These are phyloP conservation scores for Cladorrhinum sp. DNA, from an alignment of 2,329 filamentous ascomycete genomes.

Conservation along the genomic window DNA sequence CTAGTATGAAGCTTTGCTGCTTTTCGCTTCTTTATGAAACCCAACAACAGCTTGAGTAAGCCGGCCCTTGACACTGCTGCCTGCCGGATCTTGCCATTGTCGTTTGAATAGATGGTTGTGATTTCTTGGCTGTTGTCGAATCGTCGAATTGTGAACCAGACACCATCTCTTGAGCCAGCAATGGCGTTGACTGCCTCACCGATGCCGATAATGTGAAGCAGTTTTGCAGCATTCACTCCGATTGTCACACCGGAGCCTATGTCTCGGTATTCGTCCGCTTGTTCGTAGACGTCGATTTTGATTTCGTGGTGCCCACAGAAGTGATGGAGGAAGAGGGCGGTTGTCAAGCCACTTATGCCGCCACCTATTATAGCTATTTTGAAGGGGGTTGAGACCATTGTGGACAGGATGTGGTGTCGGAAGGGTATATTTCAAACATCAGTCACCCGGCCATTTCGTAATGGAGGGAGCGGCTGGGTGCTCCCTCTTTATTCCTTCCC, in stretches of 20 bases:
- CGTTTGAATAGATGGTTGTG: constrained; percentile 29
- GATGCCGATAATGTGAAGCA: constrained; percentile 34
- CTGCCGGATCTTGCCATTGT: constrained; percentile 23
- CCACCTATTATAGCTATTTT: constrained; percentile 38
- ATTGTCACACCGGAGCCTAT: constrained; percentile 37
- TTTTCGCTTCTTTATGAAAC: constrained; percentile 20
- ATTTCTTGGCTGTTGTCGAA: constrained; percentile 36
- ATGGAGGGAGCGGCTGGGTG: no score
- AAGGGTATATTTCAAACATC: no score
- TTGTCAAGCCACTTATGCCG: constrained; percentile 38
- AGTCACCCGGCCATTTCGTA: no score
- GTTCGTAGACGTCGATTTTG: constrained; percentile 36
- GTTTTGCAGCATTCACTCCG: constrained; percentile 35
- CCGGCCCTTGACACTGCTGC: constrained; percentile 25
- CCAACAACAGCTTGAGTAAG: constrained; percentile 29
- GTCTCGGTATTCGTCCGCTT: constrained; percentile 34
- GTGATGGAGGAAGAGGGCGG: constrained; percentile 36
- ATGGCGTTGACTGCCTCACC: constrained; percentile 31
- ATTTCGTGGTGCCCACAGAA: constrained; percentile 21
- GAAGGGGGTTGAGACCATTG: constrained; percentile 1
- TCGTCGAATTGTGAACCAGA: constrained; percentile 36
- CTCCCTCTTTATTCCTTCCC: no score
- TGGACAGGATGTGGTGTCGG: background rate
- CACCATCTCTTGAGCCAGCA: constrained; percentile 30
- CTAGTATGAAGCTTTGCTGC: constrained; percentile 30